Percentiles rank a stretch among this genome's conserved stretches.
Conservation (phyloP, 2,329 filamentous ascomycete genomes). For the Beauveria asiatica region DNA sequence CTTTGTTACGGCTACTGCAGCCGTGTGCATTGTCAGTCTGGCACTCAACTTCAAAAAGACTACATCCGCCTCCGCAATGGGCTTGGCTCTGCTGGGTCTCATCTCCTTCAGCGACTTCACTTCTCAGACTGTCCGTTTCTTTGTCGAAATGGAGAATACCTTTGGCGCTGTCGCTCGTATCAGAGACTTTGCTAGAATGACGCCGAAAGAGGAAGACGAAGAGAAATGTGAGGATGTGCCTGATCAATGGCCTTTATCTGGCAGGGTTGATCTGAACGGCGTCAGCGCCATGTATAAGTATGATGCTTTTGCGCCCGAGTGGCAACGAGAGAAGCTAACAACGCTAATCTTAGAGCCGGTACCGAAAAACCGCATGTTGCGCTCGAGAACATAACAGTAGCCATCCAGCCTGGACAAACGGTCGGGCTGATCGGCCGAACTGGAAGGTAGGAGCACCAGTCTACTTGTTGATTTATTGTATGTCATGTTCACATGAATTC, state of each 20-base stretch:
- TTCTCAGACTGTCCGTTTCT: constrained; percentile 20
- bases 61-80: constrained; percentile 6
- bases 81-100: constrained; percentile 13
- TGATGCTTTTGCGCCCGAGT: too few relatives aligned
- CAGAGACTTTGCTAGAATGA: neutral
- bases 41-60: constrained; percentile 23
- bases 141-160: constrained; percentile 13
- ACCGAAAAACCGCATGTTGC: neutral
- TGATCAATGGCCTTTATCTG: neutral
- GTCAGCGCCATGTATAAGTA: constrained; percentile 5
- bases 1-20: constrained; percentile 35
- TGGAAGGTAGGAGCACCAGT: neutral
- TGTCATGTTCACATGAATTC: neutral
- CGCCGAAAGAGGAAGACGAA: neutral
- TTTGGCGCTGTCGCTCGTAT: constrained; percentile 3
- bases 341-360: neutral
- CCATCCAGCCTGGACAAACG: neutral
- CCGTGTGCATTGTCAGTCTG: constrained; percentile 34
- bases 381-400: neutral
- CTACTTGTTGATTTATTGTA: too few relatives aligned
- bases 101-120: constrained; percentile 19
- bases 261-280: neutral
- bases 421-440: neutral
- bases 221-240: neutral
- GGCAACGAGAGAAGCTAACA: too few relatives aligned